These are phyloP conservation scores for Lizonia empirigonia DNA, from an alignment of 2,329 filamentous ascomycete genomes.

Conservation along the genomic window DNA sequence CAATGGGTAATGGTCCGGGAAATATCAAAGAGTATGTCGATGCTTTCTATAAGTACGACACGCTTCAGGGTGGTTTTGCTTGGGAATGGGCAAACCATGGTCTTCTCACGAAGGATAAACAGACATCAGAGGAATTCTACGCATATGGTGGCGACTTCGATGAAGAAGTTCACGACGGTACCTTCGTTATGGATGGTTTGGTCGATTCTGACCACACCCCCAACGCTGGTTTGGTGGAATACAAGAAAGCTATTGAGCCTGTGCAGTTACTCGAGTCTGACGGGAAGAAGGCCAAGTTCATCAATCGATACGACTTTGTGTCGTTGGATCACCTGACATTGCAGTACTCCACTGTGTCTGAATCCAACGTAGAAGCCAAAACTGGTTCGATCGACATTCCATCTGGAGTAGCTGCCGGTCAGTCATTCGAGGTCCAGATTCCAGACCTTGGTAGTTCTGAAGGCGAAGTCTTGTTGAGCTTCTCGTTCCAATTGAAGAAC, in stretches of 20 bases:
- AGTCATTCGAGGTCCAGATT: slow-evolving; percentile 35
- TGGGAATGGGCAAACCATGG: slow-evolving; percentile 57
- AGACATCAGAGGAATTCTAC: slow-evolving; percentile 48
- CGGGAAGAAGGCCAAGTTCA: slow-evolving; percentile 34
- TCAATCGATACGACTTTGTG: slow-evolving; percentile 46
- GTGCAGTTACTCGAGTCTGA: slow-evolving; percentile 41
- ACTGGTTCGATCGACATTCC: slow-evolving; percentile 33
- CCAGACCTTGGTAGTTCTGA: slow-evolving; percentile 21
- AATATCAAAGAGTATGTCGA: slow-evolving; percentile 71
- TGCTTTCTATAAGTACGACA: slow-evolving; percentile 64
- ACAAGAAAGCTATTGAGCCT: slow-evolving; percentile 53
- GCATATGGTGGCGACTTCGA: slow-evolving; percentile 54
- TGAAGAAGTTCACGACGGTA: slow-evolving; percentile 49
- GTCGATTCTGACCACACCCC: slow-evolving; percentile 51
- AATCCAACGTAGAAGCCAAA: slow-evolving; percentile 7
- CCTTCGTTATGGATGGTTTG: slow-evolving; percentile 55
- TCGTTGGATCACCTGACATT: slow-evolving; percentile 45
- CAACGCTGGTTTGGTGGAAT: slow-evolving; percentile 50
- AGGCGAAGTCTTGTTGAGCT: slow-evolving; percentile 25
- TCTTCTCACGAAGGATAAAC: slow-evolving; percentile 48
- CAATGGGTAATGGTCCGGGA: slow-evolving; percentile 78
- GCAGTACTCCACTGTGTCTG: slow-evolving; percentile 21
- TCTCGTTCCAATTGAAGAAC: slow-evolving; percentile 44
- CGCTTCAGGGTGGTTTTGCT: slow-evolving; percentile 66
- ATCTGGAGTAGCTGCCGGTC: slow-evolving; percentile 29